A percentile compares a stretch with the other conserved stretches of the same genome.
Evolutionary conservation across 2,329 filamentous ascomycete species (phyloP).

Genomic region (Exophiala sideris): DNA sequence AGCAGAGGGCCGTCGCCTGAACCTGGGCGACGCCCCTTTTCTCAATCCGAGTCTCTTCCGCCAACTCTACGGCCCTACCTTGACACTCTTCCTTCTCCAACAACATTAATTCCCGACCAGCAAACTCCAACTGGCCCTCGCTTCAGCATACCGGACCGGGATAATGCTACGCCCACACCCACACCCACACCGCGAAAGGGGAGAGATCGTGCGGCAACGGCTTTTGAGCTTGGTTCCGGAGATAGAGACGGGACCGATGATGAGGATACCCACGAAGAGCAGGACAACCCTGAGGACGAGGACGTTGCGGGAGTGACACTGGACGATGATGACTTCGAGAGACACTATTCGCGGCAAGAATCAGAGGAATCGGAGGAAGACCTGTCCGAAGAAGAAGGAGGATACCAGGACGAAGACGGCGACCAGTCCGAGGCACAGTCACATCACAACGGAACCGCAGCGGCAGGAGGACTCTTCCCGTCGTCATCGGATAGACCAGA

Average conservation of each 20-base stretch:
- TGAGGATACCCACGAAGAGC: conserved; percentile 4
- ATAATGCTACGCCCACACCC: conserved; percentile 13
- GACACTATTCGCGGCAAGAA: conserved; percentile 43
- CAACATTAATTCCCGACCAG: conserved; percentile 20
- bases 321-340: conserved; percentile 45
- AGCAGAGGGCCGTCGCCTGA: conserved; percentile 22
- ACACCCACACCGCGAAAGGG: conserved; percentile 2
- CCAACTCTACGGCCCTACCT: conserved; percentile 25
- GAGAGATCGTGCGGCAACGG: conserved; percentile 8
- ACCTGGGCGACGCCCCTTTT: conserved; percentile 7
- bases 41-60: conserved; percentile 13
- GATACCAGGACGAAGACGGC: conserved; percentile 14
- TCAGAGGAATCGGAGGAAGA: conserved; percentile 34
- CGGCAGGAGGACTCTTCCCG: conserved; percentile 3
- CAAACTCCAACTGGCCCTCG: conserved; percentile 21
- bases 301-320: conserved; percentile 23
- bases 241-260: conserved; percentile 9
- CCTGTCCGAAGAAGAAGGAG: conserved; percentile 13
- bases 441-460: conserved; percentile 18
- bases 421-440: conserved; percentile 5
- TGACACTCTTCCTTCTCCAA: conserved; percentile 27
- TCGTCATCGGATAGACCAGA: conserved; percentile 11
- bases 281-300: conserved; percentile 6
- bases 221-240: conserved; percentile 18
- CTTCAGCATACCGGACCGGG: conserved; percentile 17